Conservation (phyloP, 2,329 filamentous ascomycete species). For the Gnomoniopsis sp. region DNA sequence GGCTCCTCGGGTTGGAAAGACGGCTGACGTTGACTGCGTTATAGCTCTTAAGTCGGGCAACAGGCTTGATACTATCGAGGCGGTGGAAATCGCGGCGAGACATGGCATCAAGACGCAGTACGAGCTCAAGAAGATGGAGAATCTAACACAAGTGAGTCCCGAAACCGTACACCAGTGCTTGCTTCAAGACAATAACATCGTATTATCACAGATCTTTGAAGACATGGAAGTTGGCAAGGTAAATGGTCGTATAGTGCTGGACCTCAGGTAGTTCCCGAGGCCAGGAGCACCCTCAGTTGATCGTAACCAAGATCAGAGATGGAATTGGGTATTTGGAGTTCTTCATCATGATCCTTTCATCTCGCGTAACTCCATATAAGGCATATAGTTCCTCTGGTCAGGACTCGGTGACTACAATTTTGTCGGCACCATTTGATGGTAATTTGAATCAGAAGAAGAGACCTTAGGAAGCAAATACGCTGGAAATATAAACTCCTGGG, state of each 20-base stretch:
- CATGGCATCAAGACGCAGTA: constrained; percentile 3
- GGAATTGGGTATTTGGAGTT: too few relatives aligned
- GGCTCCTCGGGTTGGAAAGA: background rate
- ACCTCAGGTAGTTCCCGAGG: background rate
- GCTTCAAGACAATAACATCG: background rate
- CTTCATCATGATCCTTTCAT: too few relatives aligned
- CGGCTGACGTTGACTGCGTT: background rate
- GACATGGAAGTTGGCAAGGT: background rate
- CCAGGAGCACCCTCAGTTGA: background rate
- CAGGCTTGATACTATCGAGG: background rate
- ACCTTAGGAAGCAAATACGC: too few relatives aligned
- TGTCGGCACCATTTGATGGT: too few relatives aligned
- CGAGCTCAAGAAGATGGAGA: background rate
- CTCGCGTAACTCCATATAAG: too few relatives aligned
- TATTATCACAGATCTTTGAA: background rate
- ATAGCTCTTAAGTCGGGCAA: constrained; percentile 2
- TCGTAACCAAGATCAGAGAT: too few relatives aligned
- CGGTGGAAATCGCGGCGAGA: background rate
- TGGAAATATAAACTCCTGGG: too few relatives aligned
- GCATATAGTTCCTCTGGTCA: too few relatives aligned
- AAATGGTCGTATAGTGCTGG: background rate
- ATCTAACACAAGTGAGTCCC: background rate
- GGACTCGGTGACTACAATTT: too few relatives aligned
- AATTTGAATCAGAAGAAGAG: too few relatives aligned
- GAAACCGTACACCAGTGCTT: background rate